Evolutionary conservation across 2,329 filamentous ascomycete species (phyloP).

Genomic region (Sordariomycetes sp.): DNA sequence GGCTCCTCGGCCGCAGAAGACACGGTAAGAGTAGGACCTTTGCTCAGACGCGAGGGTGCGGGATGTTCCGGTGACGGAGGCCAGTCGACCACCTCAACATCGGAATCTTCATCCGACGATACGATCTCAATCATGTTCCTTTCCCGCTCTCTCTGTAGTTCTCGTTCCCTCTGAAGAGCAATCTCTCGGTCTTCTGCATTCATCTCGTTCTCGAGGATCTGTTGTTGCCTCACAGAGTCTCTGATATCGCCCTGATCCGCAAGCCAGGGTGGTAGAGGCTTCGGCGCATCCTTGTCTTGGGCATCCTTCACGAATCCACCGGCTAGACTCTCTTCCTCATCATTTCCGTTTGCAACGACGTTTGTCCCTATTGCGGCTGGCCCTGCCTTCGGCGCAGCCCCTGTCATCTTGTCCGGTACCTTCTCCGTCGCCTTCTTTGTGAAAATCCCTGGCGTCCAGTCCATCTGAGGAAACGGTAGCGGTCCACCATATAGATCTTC

Average conservation of each 20-base stretch:
- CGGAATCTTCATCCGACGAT: slow-evolving; percentile 45
- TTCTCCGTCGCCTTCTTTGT: slow-evolving; percentile 21
- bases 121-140: slow-evolving; percentile 47
- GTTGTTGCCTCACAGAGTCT: slow-evolving; percentile 45
- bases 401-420: not conserved
- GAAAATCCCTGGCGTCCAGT: slow-evolving; percentile 51
- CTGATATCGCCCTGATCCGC: slow-evolving; percentile 51
- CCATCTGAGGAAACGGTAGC: slow-evolving; percentile 80
- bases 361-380: slow-evolving; percentile 1
- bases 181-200: slow-evolving; percentile 49
- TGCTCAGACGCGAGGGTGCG: not conserved
- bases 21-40: not conserved
- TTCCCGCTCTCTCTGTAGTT: slow-evolving; percentile 25
- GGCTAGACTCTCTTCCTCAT: slow-evolving; percentile 28
- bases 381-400: not conserved
- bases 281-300: slow-evolving; percentile 26
- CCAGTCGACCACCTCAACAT: slow-evolving; percentile 41
- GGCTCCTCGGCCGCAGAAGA: not conserved
- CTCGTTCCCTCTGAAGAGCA: slow-evolving; percentile 40
- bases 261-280: slow-evolving; percentile 69
- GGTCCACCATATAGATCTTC: slow-evolving; percentile 59
- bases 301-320: slow-evolving; percentile 52
- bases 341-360: not conserved
- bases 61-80: not conserved
- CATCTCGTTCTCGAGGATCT: slow-evolving; percentile 40